Evolutionary conservation across 331 rosid genomes (phyloP), one percentile per base, ranked within the genome.

Genomic region (Phaseolus coccineus): DNA sequence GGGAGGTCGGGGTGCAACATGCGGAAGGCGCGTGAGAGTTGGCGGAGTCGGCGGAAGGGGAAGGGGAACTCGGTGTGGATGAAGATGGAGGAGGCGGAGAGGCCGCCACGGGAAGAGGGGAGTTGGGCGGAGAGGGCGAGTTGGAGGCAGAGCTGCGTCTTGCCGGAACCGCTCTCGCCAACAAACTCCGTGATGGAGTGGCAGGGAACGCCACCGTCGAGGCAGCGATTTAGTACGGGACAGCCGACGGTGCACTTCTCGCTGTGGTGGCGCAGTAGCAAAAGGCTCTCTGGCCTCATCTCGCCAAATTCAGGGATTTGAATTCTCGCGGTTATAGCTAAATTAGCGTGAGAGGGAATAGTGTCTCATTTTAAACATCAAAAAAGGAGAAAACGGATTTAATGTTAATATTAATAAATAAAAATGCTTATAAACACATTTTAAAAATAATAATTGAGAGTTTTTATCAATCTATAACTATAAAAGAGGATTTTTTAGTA

Each of bases 91-190:
- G 98, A 87, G 25, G 91, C 91, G 19, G 87, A 86, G 48, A 94
- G 89, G 66, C 98, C 96, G 74, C 94, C 96, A 61, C 15, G 87
- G 66, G 96, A 87, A 22, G 84, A 81, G 11, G 97, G 98, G 37
- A 92, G 81, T 80, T 91, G 98, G 19, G 97, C 96, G 19, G 87
- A 81, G 82, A 91, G 94, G 15, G 70, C 82, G 61, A 94, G 91
- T 76, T 94, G 98, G 80, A 94, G 98, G 85, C 96, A 94, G 52
- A 92, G 59, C 42, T 94, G 97, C 24, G 97, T 91, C 85, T 92
- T 92, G 31, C 97, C 97, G 74, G 64, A 74, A 5, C 91, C 88
- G 81, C 97, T 91, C 79, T 92, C 97, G 16, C 90, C 97, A 15
- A 87, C 91, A 62, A 92, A 62, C 70, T 94, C 97, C 0, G 93